These are phyloP conservation scores for Orychophragmus violaceus DNA, from an alignment of 345 rosid species.

Conservation along the genomic window DNA sequence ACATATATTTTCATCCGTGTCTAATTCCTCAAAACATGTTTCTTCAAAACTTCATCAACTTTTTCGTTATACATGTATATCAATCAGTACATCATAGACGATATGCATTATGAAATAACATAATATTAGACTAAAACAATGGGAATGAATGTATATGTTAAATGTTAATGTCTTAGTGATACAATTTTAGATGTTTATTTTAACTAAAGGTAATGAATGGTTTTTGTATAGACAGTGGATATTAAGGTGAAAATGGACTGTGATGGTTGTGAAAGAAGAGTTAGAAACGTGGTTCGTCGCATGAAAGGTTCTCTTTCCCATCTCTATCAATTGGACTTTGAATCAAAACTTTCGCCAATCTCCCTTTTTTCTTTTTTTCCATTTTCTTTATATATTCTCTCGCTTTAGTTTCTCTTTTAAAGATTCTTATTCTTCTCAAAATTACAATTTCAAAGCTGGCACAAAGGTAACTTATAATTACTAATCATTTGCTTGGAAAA, in stretches of 20 bases:
- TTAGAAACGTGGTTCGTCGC: constrained; percentile 56
- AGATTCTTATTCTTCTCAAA: constrained; percentile 19
- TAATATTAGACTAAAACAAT: neutral
- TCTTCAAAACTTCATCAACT: neutral
- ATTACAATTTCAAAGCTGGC: constrained; percentile 1
- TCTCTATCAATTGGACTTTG: constrained; percentile 19
- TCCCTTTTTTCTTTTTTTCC: neutral
- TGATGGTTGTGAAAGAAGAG: constrained; percentile 95
- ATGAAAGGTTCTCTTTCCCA: constrained; percentile 56
- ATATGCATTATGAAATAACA: neutral
- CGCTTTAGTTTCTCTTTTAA: constrained; percentile 10
- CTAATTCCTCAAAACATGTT: neutral
- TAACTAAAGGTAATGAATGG: neutral
- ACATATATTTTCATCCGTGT: neutral
- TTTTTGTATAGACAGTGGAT: constrained; percentile 69
- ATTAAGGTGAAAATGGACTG: constrained; percentile 98
- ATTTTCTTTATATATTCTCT: constrained; percentile 19
- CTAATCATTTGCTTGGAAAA: constrained; percentile 4
- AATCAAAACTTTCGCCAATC: constrained; percentile 22
- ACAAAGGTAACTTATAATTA: neutral
- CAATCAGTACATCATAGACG: neutral
- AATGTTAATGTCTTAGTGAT: neutral
- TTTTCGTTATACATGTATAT: neutral
- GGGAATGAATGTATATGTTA: neutral
- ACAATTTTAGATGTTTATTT: neutral